phyloP scores from a whole-genome alignment of 192 early-diverging fungal species.

The Coemansia sp. region DNA sequence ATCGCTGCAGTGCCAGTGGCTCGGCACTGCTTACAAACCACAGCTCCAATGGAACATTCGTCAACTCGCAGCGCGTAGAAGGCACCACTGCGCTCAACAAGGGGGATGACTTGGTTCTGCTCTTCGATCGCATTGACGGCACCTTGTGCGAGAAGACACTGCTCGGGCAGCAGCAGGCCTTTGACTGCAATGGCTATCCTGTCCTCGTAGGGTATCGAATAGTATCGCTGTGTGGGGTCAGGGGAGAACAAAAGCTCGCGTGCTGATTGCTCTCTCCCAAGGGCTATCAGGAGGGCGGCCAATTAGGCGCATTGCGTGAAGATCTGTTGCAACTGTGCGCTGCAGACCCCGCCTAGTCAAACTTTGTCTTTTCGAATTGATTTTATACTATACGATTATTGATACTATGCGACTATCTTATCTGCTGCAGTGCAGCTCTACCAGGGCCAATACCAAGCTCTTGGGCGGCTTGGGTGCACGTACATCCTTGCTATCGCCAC shows the following conservation, averaged over 20 bases:
- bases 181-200: constrained; percentile 36
- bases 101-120: constrained; percentile 41
- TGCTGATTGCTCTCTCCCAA: background rate
- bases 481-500: background rate
- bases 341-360: background rate
- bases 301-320: too few species aligned
- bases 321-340: background rate
- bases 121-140: constrained; percentile 29
- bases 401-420: background rate
- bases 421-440: background rate
- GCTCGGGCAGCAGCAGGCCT: constrained; percentile 27
- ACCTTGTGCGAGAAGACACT: constrained; percentile 5
- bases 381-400: background rate
- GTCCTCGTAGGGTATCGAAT: constrained; percentile 45
- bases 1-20: background rate
- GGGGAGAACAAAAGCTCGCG: background rate
- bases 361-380: background rate
- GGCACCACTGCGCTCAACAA: constrained; percentile 12
- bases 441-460: background rate
- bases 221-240: background rate
- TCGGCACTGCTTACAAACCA: constrained; percentile 24
- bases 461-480: background rate
- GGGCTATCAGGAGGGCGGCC: background rate
- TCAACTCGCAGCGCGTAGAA: constrained; percentile 32
- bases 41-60: constrained; percentile 47